Evolutionary conservation across 176 grass and related monocot genomes (phyloP), one percentile per base, ranked within the genome.

Genomic region (Chloris gayana): DNA sequence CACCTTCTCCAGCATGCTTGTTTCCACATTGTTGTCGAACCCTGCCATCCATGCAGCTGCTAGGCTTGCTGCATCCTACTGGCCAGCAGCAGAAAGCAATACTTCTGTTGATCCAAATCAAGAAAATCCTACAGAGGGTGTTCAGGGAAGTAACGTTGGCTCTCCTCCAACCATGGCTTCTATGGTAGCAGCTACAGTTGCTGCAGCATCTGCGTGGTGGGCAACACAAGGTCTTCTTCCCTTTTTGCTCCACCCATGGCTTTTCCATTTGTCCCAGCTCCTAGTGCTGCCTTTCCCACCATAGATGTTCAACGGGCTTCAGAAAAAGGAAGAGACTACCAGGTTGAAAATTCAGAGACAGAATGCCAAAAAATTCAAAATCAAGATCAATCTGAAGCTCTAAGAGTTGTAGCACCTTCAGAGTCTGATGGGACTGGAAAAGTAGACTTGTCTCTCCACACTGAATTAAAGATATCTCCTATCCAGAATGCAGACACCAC

Each of bases 131-230:
- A 61, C 86, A 74, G 85, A 82, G 29, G 56, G 80, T 80, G 29
- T 71, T 86, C 85, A 86, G 53, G 84, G 76, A 74, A 88, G 78
- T 46, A 76, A 86, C 58, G 78, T 78, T 42, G 69, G 70, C 2
- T 72, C 83, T 64, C 59, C 86, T 89, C 81, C 88, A 34, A 93
- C 73, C 76, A 64, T 93, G 82, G 85, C 93, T 70, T 86, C 93
- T 53, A 75, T 99, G 59, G 91, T 86, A 62, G 72, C 90, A 84
- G 91, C 82, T 73, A 99, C 97, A 73, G 82, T 99, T 76, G 86
- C 91, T 62, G 97, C 97, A 69, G 97, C 97, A 41, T 87, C 97
- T 47, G 92, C 93, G 76, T 99, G 97, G 97, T 99, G 97, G 97
- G 76, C 85, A 78, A 84, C 91, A 73, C 97, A 96, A 80, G 97